These are phyloP conservation scores for Serendipita sp. DNA, from an alignment of 768 basidiomycete species.

Conservation along the genomic window DNA sequence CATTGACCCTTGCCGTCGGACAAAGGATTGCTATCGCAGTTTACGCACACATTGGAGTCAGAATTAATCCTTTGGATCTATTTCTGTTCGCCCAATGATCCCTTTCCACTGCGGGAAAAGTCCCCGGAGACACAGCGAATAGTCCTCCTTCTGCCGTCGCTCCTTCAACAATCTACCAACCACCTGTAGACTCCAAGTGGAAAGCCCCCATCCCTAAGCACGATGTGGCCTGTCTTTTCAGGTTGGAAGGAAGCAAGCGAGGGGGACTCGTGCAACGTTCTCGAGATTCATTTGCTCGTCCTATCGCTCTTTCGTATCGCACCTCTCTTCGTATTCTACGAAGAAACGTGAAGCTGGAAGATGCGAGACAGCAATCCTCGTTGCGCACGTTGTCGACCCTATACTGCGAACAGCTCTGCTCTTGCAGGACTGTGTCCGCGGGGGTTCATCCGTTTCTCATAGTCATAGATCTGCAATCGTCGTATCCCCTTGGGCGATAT, in stretches of 20 bases:
- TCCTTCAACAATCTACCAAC: not conserved
- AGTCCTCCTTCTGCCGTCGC: not conserved
- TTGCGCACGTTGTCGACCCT: not conserved
- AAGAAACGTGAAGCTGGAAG: not conserved
- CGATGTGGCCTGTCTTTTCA: not conserved
- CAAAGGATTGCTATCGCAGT: slow-evolving; percentile 8
- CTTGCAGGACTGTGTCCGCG: not conserved
- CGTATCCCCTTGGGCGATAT: not conserved
- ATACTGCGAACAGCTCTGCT: not conserved
- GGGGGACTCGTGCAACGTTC: not conserved
- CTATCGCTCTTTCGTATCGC: not conserved
- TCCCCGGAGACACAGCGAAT: slow-evolving; percentile 6
- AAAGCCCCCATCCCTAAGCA: slow-evolving; percentile 7
- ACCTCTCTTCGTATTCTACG: not conserved
- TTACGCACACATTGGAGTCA: not conserved
- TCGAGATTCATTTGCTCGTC: not conserved
- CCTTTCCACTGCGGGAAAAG: slow-evolving; percentile 3
- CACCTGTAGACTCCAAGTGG: not conserved
- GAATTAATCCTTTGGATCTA: too few relatives aligned
- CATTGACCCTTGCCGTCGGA: not conserved
- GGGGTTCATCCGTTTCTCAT: slow-evolving; percentile 2
- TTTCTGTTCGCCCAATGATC: not conserved
- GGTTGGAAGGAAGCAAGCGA: not conserved
- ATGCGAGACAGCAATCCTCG: not conserved
- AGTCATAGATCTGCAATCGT: slow-evolving; percentile 3